phyloP scores from a whole-genome alignment of 257 asterid species.

The Vinca minor region DNA sequence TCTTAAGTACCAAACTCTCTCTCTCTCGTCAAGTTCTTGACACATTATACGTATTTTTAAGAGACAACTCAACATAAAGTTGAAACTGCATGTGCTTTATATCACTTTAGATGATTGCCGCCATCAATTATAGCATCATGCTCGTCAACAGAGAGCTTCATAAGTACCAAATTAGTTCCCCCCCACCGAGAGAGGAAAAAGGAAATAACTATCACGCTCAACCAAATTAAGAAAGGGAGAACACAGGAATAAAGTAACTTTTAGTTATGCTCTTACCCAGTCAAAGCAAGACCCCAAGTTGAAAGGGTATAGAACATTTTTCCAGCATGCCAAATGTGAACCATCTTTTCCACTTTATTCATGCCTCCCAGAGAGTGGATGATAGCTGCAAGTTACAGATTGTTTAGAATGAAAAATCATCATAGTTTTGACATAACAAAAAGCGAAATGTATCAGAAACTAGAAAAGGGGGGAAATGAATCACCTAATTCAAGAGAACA shows the following conservation, averaged over 20 bases:
- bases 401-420: neutral
- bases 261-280: slow-evolving; percentile 46
- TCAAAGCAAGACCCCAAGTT: slow-evolving; percentile 88
- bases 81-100: too few relatives aligned
- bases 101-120: too few relatives aligned
- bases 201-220: neutral
- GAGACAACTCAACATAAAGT: too few relatives aligned
- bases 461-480: neutral
- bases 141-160: too few relatives aligned
- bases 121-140: too few relatives aligned
- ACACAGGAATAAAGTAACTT: neutral
- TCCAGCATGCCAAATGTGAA: slow-evolving; percentile 81
- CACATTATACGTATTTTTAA: too few relatives aligned
- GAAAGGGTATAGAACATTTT: slow-evolving; percentile 61
- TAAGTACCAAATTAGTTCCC: too few relatives aligned
- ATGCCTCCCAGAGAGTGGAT: slow-evolving; percentile 57
- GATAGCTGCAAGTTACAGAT: slow-evolving; percentile 58
- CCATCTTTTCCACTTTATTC: slow-evolving; percentile 67
- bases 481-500: too few relatives aligned
- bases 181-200: neutral
- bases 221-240: neutral
- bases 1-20: too few relatives aligned
- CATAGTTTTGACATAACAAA: neutral
- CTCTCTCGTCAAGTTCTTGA: too few relatives aligned
- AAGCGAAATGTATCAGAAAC: neutral